Conservation (phyloP, 768 basidiomycete species). For the Amyloporia xantha region DNA sequence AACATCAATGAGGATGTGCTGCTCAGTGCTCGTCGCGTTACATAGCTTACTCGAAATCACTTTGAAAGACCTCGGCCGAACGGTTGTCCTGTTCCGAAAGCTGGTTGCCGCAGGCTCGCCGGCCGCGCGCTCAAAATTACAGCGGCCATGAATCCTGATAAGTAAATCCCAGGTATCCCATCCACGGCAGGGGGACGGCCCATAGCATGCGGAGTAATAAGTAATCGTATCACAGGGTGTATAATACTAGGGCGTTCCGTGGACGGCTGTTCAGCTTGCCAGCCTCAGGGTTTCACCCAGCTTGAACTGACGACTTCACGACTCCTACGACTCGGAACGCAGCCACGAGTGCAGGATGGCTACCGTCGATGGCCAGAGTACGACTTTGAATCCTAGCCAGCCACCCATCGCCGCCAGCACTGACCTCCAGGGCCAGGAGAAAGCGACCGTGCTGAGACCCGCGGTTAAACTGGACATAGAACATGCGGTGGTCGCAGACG, state of each 20-base stretch:
- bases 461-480: slow-evolving; percentile 19
- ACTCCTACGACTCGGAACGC: not conserved
- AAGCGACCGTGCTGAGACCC: not conserved
- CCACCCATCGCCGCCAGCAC: not conserved
- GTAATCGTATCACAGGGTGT: not conserved
- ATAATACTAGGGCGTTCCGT: not conserved
- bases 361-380: not conserved
- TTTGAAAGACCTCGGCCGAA: no score
- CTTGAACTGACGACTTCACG: not conserved
- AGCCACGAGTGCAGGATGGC: not conserved
- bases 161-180: not conserved
- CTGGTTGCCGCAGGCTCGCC: no score
- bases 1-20: no score
- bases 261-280: not conserved
- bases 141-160: not conserved
- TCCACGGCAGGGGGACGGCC: not conserved
- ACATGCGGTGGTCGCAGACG: slow-evolving; percentile 20
- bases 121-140: no score
- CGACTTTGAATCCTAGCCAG: not conserved
- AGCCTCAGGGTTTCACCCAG: not conserved
- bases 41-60: no score
- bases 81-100: no score
- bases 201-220: not conserved
- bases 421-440: not conserved
- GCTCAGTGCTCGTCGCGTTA: no score